phyloP scores from a whole-genome alignment of 257 asterid genomes.

The Thymus quinquecostatus region DNA sequence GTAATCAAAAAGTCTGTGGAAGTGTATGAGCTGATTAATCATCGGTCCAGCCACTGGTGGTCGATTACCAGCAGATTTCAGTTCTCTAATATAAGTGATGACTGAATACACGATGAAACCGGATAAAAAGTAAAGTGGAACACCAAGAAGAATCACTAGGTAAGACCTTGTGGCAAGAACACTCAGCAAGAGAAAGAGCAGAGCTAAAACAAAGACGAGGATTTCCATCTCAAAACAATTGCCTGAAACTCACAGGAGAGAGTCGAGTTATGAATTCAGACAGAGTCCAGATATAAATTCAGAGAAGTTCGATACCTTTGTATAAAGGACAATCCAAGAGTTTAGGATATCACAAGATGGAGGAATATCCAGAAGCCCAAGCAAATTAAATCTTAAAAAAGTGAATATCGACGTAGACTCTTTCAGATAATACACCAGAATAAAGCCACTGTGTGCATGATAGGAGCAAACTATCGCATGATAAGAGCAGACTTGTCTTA shows the following conservation, averaged over 20 bases:
- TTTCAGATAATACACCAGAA: slow-evolving; percentile 17
- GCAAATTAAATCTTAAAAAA: background rate
- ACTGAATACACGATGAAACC: slow-evolving; percentile 31
- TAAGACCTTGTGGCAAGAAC: slow-evolving; percentile 34
- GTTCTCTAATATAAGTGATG: slow-evolving; percentile 33
- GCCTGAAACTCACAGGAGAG: slow-evolving; percentile 6
- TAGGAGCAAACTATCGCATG: background rate
- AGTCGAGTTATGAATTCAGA: background rate
- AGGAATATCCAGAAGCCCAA: background rate
- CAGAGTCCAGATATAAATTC: background rate
- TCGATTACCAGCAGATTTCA: slow-evolving; percentile 25
- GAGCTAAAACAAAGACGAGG: slow-evolving; percentile 23
- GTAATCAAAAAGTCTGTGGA: slow-evolving; percentile 44
- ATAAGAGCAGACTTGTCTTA: no score
- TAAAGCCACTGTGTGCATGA: background rate
- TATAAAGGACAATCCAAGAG: background rate
- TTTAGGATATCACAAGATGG: background rate
- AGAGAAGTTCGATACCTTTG: background rate
- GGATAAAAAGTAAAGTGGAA: slow-evolving; percentile 33
- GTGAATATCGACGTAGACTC: slow-evolving; percentile 1
- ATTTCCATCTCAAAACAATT: slow-evolving; percentile 28
- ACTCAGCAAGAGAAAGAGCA: slow-evolving; percentile 22
- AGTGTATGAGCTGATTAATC: slow-evolving; percentile 43
- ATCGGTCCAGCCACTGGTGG: slow-evolving; percentile 48
- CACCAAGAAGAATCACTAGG: slow-evolving; percentile 27